Evolutionary conservation across 2,329 filamentous ascomycete species (phyloP), one percentile per base, ranked within the genome.

Genomic region (Torrubiella hemipterigena): DNA sequence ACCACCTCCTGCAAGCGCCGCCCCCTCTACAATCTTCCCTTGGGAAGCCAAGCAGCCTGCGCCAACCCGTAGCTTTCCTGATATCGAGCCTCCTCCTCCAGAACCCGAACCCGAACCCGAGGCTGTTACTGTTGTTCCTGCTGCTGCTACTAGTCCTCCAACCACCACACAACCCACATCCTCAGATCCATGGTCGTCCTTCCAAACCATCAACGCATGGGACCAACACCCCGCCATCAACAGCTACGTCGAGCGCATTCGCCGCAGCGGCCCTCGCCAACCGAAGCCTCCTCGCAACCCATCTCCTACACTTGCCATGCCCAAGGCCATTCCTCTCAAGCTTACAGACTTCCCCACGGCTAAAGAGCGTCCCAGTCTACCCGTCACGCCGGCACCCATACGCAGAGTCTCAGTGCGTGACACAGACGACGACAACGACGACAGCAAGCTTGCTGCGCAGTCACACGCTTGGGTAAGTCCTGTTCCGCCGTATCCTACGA

Each of bases 171-270:
- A 31, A 8, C 44, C 58, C 12, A 50, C 55, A 15, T 49, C 65
- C 22, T 59, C 69, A 29, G 67, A 78, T 45, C 69, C 76, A 14
- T 93, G 83, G 82, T 69, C 74, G 39, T 67, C 67, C 28, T 94
- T 81, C 51, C 65, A 73, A n/a, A 70, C 76, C 28, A 73, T 66
- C 30, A 98, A 96, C 54, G 87, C 85, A 12, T 98, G 91, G 91
- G 91, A 98, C 47, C 82, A 84, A 32, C 72, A 93, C 31, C 82
- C 83, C 10, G 81, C 84, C 42, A 98, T 98, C 45, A 77, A 84
- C 46, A 72, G 73, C 40, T 98, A 95, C 50, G 82, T 96, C 33
- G 81, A 83, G 40, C 59, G 56, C 30, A 58, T 61, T 27, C 44
- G 39, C 16, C 54, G 49, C 37, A 56, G 51, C 38, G 22, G 22